phyloP scores from a whole-genome alignment of 805 yeast genomes.

The Candida takata region DNA sequence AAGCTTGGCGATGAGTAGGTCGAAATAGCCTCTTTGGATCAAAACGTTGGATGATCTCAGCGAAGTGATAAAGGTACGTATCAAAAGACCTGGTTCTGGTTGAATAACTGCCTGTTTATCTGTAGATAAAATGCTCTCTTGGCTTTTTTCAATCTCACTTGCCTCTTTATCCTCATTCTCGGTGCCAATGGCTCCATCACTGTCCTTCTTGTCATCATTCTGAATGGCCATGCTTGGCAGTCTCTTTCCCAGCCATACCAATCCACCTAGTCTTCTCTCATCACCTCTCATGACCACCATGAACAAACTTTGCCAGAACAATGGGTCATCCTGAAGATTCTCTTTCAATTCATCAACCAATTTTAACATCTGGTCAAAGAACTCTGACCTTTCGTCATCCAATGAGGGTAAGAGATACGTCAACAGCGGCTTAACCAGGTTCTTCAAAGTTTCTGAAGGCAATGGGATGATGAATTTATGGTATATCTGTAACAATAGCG shows the following conservation, averaged over 20 bases:
- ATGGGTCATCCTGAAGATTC: slow-evolving; percentile 55
- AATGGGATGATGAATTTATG: slow-evolving; percentile 47
- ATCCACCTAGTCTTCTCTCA: slow-evolving; percentile 78
- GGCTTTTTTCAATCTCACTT: slow-evolving; percentile 18
- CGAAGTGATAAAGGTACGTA: slow-evolving; percentile 68
- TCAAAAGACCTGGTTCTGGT: slow-evolving; percentile 74
- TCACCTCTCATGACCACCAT: slow-evolving; percentile 69
- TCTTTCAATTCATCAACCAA: slow-evolving; percentile 54
- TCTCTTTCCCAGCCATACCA: slow-evolving; percentile 62
- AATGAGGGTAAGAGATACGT: slow-evolving; percentile 78
- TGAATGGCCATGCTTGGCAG: slow-evolving; percentile 51
- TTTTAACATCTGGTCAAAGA: slow-evolving; percentile 52
- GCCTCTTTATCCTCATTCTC: slow-evolving; percentile 9
- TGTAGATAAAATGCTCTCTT: slow-evolving; percentile 25
- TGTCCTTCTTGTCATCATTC: no score
- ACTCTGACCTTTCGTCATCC: slow-evolving; percentile 89
- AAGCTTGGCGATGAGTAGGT: slow-evolving; percentile 60
- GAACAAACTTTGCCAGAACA: slow-evolving; percentile 84
- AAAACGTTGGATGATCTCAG: slow-evolving; percentile 59
- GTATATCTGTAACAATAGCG: slow-evolving; percentile 60
- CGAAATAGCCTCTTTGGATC: slow-evolving; percentile 85
- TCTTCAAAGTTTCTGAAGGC: slow-evolving; percentile 41
- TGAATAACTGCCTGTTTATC: slow-evolving; percentile 56
- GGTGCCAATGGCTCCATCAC: not conserved
- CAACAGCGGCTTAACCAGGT: slow-evolving; percentile 60